These are phyloP conservation scores for Verticillium albo-atrum DNA, from an alignment of 2,329 filamentous ascomycete species.

Conservation along the genomic window DNA sequence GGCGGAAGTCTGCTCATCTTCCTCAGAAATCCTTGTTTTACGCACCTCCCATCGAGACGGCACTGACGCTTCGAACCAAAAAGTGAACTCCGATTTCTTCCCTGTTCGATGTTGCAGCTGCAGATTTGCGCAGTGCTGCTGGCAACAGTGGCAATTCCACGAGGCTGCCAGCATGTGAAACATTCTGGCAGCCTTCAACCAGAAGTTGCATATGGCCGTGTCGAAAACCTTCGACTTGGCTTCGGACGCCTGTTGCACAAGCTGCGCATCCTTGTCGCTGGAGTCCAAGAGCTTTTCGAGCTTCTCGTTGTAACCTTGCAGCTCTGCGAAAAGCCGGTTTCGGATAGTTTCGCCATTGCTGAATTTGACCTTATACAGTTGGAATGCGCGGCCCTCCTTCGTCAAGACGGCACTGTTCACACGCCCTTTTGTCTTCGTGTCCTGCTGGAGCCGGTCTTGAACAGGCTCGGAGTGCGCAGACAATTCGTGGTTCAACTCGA, in stretches of 20 bases:
- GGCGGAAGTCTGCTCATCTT: neutral
- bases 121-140: slow-evolving; percentile 15
- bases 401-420: slow-evolving; percentile 5
- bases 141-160: slow-evolving; percentile 17
- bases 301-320: slow-evolving; percentile 15
- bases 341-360: slow-evolving; percentile 13
- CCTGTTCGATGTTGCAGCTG: slow-evolving; percentile 17
- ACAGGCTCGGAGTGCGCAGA: slow-evolving; percentile 9
- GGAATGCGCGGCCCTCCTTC: slow-evolving; percentile 8
- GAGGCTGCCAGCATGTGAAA: slow-evolving; percentile 14
- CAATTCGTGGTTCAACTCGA: slow-evolving; percentile 14
- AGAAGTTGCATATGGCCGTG: slow-evolving; percentile 17
- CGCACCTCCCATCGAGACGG: slow-evolving; percentile 3
- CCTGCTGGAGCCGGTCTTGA: slow-evolving; percentile 6
- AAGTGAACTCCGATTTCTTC: slow-evolving; percentile 12
- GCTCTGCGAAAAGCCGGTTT: slow-evolving; percentile 14
- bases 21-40: slow-evolving; percentile 6
- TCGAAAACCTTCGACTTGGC: slow-evolving; percentile 5
- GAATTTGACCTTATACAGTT: slow-evolving; percentile 17
- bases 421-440: neutral
- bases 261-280: slow-evolving; percentile 11
- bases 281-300: slow-evolving; percentile 15
- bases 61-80: slow-evolving; percentile 9
- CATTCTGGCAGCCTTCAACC: slow-evolving; percentile 16
- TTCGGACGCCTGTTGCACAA: neutral